Percentiles rank a stretch among this genome's conserved stretches.
These are phyloP conservation scores for Anisodus tanguticus DNA, from an alignment of 257 asterid genomes.

Conservation along the genomic window DNA sequence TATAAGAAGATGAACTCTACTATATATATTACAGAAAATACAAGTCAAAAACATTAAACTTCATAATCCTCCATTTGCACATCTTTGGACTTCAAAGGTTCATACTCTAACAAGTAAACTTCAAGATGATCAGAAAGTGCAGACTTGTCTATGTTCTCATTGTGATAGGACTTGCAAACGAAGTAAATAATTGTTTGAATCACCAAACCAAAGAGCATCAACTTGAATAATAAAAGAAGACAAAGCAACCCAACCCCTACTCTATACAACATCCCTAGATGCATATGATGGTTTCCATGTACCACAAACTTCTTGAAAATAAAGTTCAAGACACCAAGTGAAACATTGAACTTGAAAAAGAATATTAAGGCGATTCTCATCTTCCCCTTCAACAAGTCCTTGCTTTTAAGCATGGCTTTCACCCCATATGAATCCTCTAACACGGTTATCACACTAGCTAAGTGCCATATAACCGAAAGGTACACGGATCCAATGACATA, in stretches of 20 bases:
- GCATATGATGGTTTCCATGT: slow-evolving; percentile 29
- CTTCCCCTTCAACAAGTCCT: slow-evolving; percentile 60
- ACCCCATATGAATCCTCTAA: slow-evolving; percentile 63
- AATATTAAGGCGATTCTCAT: slow-evolving; percentile 40
- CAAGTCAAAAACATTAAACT: slow-evolving; percentile 32
- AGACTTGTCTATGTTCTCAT: slow-evolving; percentile 65
- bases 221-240: slow-evolving; percentile 39
- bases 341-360: slow-evolving; percentile 44
- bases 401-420: slow-evolving; percentile 60
- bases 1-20: not conserved
- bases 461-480: slow-evolving; percentile 59
- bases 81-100: slow-evolving; percentile 58
- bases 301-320: slow-evolving; percentile 40
- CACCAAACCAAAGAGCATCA: slow-evolving; percentile 56
- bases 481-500: slow-evolving; percentile 51
- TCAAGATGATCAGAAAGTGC: slow-evolving; percentile 68
- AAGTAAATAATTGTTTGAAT: slow-evolving; percentile 64
- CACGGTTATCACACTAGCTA: slow-evolving; percentile 67
- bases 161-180: slow-evolving; percentile 71
- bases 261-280: slow-evolving; percentile 10
- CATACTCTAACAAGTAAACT: slow-evolving; percentile 71
- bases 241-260: slow-evolving; percentile 50
- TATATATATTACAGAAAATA: not conserved
- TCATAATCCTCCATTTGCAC: slow-evolving; percentile 55
- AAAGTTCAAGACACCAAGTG: slow-evolving; percentile 30